phyloP scores from a whole-genome alignment of 2,329 filamentous ascomycete genomes.

The Aspergillus fumigatus region DNA sequence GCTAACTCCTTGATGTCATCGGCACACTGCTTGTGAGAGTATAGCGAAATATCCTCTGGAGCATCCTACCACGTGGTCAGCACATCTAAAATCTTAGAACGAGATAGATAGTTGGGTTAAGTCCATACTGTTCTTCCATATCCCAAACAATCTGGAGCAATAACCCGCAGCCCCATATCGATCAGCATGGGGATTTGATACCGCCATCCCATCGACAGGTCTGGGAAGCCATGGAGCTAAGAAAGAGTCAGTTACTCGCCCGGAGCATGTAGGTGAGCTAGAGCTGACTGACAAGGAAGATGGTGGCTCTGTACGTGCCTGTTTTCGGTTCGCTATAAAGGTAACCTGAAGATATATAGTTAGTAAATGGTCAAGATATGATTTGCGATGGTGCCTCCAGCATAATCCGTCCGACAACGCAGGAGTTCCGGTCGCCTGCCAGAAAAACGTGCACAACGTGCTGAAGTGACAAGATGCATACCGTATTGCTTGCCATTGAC shows the following conservation, averaged over 20 bases:
- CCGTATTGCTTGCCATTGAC: slow-evolving; percentile 69
- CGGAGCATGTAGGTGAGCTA: background rate
- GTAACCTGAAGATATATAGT: slow-evolving; percentile 41
- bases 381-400: background rate
- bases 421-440: background rate
- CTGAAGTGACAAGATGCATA: slow-evolving; percentile 21
- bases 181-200: slow-evolving; percentile 77
- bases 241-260: background rate
- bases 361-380: background rate
- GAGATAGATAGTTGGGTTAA: background rate
- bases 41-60: slow-evolving; percentile 58
- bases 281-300: slow-evolving; percentile 47
- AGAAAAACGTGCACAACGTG: background rate
- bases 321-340: slow-evolving; percentile 47
- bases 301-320: slow-evolving; percentile 45
- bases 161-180: slow-evolving; percentile 68
- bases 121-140: slow-evolving; percentile 66
- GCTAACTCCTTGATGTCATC: slow-evolving; percentile 73
- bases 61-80: slow-evolving; percentile 48
- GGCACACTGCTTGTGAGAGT: slow-evolving; percentile 67
- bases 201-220: slow-evolving; percentile 80
- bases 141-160: slow-evolving; percentile 81
- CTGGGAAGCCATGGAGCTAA: slow-evolving; percentile 74
- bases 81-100: background rate
- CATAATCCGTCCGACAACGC: background rate